Percentiles rank a stretch among this genome's conserved stretches.
Evolutionary conservation across 176 grass and related monocot species (phyloP).

Genomic region (Aegilops longissima): DNA sequence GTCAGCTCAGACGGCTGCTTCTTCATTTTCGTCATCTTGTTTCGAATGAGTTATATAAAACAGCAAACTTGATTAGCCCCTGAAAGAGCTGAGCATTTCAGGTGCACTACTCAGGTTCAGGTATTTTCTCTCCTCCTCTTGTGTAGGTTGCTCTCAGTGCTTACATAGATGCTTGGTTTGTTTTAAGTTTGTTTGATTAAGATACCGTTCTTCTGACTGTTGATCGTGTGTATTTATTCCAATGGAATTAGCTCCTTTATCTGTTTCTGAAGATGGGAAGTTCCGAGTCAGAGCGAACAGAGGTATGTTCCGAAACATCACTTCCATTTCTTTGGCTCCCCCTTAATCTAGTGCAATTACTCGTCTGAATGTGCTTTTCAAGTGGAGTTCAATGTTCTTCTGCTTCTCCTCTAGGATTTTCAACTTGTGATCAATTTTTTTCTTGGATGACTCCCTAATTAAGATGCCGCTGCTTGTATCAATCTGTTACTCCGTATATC

Average conservation of each 20-base stretch:
- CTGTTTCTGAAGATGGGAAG: constrained; percentile 31
- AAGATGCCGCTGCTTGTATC: not conserved
- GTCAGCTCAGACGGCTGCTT: not conserved
- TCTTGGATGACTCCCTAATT: too few relatives aligned
- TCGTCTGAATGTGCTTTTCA: not conserved
- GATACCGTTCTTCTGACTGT: not conserved
- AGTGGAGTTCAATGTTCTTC: not conserved
- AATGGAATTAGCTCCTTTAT: not conserved
- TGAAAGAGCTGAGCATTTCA: not conserved
- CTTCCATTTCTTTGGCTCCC: not conserved
- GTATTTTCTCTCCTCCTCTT: not conserved
- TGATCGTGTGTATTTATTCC: not conserved
- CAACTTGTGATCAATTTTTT: not conserved
- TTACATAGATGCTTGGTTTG: not conserved
- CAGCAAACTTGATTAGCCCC: not conserved
- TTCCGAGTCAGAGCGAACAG: not conserved
- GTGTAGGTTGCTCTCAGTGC: not conserved
- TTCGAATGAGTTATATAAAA: not conserved
- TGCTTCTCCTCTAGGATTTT: not conserved
- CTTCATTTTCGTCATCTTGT: not conserved
- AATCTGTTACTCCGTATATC: too few relatives aligned
- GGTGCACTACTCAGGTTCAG: not conserved
- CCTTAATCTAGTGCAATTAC: not conserved
- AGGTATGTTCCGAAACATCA: constrained; percentile 22
- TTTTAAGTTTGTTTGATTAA: not conserved